These are phyloP conservation scores for Claviceps fusiformis DNA, from an alignment of 2,329 filamentous ascomycete genomes.

Conservation along the genomic window DNA sequence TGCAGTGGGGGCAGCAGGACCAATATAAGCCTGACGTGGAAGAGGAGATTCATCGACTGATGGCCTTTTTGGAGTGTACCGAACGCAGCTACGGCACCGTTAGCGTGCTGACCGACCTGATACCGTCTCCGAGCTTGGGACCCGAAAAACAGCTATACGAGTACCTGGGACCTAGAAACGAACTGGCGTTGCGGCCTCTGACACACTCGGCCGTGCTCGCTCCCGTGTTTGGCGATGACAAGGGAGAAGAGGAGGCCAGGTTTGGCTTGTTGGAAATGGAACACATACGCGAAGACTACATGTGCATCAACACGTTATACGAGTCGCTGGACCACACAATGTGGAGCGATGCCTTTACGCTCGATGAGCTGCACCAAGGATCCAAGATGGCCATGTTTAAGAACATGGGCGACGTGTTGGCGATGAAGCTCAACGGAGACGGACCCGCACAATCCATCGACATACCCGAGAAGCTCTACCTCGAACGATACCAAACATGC, in stretches of 20 bases:
- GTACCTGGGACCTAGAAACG: slow-evolving; percentile 20
- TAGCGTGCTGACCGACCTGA: slow-evolving; percentile 29
- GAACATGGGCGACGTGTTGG: slow-evolving; percentile 36
- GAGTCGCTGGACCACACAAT: slow-evolving; percentile 34
- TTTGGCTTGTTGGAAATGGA: slow-evolving; percentile 31
- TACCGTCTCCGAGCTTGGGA: slow-evolving; percentile 19
- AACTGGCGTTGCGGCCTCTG: slow-evolving; percentile 16
- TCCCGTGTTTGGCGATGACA: slow-evolving; percentile 16
- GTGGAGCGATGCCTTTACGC: slow-evolving; percentile 30
- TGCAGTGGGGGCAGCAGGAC: slow-evolving; percentile 15
- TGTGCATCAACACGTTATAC: slow-evolving; percentile 28
- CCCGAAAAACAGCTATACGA: slow-evolving; percentile 32
- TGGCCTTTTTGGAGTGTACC: slow-evolving; percentile 49
- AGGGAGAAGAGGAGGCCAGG: slow-evolving; percentile 20
- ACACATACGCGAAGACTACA: slow-evolving; percentile 22
- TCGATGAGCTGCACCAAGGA: slow-evolving; percentile 20
- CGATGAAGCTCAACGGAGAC: slow-evolving; percentile 29
- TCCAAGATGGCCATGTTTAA: slow-evolving; percentile 30
- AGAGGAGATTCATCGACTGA: slow-evolving; percentile 46
- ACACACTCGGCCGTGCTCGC: slow-evolving; percentile 19
- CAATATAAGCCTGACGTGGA: slow-evolving; percentile 25
- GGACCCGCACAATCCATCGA: slow-evolving; percentile 31
- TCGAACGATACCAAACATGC: slow-evolving; percentile 36
- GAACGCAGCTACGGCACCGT: slow-evolving; percentile 46
- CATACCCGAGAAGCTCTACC: slow-evolving; percentile 37